Evolutionary conservation across 1,284 basidiomycete species (phyloP), one percentile per base, ranked within the genome.

Genomic region (Ceratobasidium theobromae): DNA sequence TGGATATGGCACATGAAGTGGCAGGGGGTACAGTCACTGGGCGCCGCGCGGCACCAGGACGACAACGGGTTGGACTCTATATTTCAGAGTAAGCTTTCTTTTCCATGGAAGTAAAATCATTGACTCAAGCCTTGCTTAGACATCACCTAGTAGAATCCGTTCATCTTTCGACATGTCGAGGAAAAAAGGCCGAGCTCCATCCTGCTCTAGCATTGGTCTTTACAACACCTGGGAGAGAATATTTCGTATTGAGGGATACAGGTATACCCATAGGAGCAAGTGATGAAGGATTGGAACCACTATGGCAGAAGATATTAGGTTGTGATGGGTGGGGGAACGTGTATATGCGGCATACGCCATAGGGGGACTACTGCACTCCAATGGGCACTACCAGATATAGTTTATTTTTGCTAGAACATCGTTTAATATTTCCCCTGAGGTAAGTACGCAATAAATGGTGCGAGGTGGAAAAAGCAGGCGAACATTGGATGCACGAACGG

Each of bases 131-230:
- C n/a, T n/a, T n/a, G 21, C 5, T 41, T 41, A 58, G 54, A 32
- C 54, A 58, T 21, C 54, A 58, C 28, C 41, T 58, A 6, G 40
- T 58, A 14, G 54, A 58, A 35, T 58, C 54, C 1, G 54, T 58
- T 21, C 25, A 58, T 46, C 25, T 58, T 9, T n/a, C 38, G 33
- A 23, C 27, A 18, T 25, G n/a, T 23, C 32, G 21, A 16, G 11
- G 38, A 23, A 21, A 16, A 18, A 41, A 40, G 8, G 6, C 14
- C 25, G 18, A 16, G 40, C 54, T 58, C 14, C 54, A 58, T 58
- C 41, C 54, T 30, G 43, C 54, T 3, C 46, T 58, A 33, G 54
- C 54, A 23, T 28, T 58, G 43, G 41, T 58, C 14, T 18, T 58
- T 14, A 58, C 54, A 16, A 25, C 54, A 9, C 30, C 54, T 12